These are phyloP conservation scores for Lipomyces lipofer DNA, from an alignment of 805 yeast species.

Conservation along the genomic window DNA sequence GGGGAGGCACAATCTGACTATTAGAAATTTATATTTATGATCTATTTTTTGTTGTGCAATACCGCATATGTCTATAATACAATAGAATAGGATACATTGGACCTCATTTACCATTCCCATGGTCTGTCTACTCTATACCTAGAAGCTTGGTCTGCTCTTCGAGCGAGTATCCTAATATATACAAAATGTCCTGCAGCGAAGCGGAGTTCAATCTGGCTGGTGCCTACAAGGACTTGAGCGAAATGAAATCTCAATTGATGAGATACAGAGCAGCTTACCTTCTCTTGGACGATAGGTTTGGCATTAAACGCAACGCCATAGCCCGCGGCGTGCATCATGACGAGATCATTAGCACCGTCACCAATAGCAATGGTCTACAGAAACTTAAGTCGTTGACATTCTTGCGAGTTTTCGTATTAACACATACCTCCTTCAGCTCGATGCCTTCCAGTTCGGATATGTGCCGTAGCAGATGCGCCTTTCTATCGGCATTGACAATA, in stretches of 20 bases:
- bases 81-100: too few species aligned
- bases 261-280: too few species aligned
- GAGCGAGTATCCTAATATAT: constrained; percentile 73
- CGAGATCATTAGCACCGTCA: constrained; percentile 90
- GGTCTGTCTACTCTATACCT: not conserved
- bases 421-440: constrained; percentile 41
- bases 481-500: constrained; percentile 81
- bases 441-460: constrained; percentile 59
- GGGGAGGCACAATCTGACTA: constrained; percentile 32
- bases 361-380: constrained; percentile 29
- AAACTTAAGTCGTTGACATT: constrained; percentile 1
- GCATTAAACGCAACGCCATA: constrained; percentile 98
- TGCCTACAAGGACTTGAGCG: constrained; percentile 53
- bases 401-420: not conserved
- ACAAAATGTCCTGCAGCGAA: constrained; percentile 72
- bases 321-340: constrained; percentile 90
- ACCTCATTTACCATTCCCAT: too few species aligned
- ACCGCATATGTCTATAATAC: not conserved
- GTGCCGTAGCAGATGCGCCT: constrained; percentile 68
- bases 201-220: constrained; percentile 77
- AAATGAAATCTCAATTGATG: too few species aligned
- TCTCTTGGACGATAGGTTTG: constrained; percentile 81
- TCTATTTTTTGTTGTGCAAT: not conserved
- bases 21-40: constrained; percentile 1
- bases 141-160: constrained; percentile 48